These are phyloP conservation scores for Fraxinus excelsior DNA, from an alignment of 257 asterid genomes.

Conservation along the genomic window DNA sequence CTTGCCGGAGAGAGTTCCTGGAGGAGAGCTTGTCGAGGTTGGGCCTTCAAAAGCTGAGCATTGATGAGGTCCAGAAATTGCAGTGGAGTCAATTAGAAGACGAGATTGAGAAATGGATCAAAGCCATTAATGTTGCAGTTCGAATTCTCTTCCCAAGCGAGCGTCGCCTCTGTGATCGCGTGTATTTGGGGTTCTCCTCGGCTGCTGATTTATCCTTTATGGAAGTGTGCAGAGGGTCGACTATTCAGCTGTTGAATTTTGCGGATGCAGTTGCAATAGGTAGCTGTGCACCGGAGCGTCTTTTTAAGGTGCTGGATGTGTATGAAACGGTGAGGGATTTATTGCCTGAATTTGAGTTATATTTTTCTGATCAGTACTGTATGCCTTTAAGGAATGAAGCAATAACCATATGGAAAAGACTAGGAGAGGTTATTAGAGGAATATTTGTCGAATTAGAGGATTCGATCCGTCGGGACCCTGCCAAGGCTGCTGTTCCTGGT, in stretches of 20 bases:
- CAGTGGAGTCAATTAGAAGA: constrained; percentile 86
- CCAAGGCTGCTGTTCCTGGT: constrained; percentile 72
- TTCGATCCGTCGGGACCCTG: constrained; percentile 83
- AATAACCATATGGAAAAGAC: constrained; percentile 73
- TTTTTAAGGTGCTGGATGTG: constrained; percentile 81
- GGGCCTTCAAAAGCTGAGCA: constrained; percentile 81
- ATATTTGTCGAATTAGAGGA: constrained; percentile 93
- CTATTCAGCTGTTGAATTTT: constrained; percentile 81
- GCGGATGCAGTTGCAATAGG: constrained; percentile 90
- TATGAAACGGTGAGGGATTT: constrained; percentile 85
- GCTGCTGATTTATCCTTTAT: constrained; percentile 84
- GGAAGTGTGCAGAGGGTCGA: constrained; percentile 92
- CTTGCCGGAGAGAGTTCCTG: constrained; percentile 75
- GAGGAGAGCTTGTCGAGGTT: constrained; percentile 93
- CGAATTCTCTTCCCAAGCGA: constrained; percentile 89
- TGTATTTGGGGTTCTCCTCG: constrained; percentile 65
- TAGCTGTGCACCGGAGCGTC: constrained; percentile 86
- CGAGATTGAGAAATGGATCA: constrained; percentile 89
- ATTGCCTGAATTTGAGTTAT: constrained; percentile 80
- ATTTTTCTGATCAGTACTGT: constrained; percentile 86
- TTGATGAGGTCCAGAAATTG: constrained; percentile 85
- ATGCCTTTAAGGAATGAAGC: constrained; percentile 74
- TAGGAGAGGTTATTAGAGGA: constrained; percentile 83
- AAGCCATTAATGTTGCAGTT: constrained; percentile 70
- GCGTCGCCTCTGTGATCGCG: constrained; percentile 81